Percentiles rank a stretch among this genome's conserved stretches.
phyloP scores from a whole-genome alignment of 2,329 filamentous ascomycete genomes.

The Exophiala viscosa region DNA sequence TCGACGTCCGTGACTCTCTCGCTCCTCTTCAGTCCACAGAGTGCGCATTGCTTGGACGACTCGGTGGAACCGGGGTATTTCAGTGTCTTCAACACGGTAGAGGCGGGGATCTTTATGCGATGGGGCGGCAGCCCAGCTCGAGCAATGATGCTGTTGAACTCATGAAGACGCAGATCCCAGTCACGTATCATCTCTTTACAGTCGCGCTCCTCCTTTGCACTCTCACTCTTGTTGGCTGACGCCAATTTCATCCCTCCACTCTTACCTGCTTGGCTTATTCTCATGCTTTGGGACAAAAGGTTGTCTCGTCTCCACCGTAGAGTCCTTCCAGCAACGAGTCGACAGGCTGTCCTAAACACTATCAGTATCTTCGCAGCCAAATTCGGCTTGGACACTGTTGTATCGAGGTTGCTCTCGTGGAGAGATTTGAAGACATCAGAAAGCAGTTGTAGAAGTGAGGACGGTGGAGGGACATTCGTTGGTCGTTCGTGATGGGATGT shows the following conservation, averaged over 20 bases:
- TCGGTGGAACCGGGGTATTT: conserved; percentile 34
- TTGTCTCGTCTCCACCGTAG: conserved; percentile 87
- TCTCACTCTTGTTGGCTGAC: conserved; percentile 77
- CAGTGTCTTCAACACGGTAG: conserved; percentile 5
- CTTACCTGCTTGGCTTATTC: conserved; percentile 71
- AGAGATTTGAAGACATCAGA: conserved; percentile 59
- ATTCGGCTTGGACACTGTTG: conserved; percentile 3
- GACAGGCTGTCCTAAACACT: conserved; percentile 60
- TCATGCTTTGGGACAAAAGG: conserved; percentile 80
- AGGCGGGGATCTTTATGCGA: conserved; percentile 14
- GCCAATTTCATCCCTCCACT: conserved; percentile 84
- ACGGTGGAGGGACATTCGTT: conserved; percentile 84
- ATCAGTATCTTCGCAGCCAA: conserved; percentile 11
- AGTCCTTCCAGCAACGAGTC: conserved; percentile 78
- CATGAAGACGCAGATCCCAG: conserved; percentile 73
- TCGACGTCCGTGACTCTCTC: conserved; percentile 77
- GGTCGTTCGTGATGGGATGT: conserved; percentile 50
- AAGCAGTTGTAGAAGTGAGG: conserved; percentile 73
- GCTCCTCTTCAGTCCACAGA: conserved; percentile 85
- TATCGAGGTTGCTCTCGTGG: conserved; percentile 3
- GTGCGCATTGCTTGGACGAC: conserved; percentile 54
- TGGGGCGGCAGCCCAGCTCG: conserved; percentile 37
- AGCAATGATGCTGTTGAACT: conserved; percentile 60
- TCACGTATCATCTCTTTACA: conserved; percentile 69
- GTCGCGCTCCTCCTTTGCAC: conserved; percentile 79